These are phyloP conservation scores for Microglena sp. DNA, from an alignment of 139 green algal species.

Conservation along the genomic window DNA sequence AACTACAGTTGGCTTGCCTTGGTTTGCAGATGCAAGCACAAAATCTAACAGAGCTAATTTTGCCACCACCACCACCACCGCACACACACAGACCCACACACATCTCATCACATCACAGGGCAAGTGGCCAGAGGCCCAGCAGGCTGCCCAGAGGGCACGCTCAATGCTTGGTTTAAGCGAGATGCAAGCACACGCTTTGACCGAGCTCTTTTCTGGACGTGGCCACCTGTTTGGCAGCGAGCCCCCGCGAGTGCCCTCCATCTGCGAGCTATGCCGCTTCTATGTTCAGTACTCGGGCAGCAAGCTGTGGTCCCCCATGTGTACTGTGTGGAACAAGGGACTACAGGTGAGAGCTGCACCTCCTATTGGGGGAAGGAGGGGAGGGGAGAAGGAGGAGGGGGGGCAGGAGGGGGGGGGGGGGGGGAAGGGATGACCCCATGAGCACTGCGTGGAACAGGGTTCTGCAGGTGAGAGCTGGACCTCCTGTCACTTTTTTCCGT, in stretches of 20 bases:
- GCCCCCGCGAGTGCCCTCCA: constrained; percentile 10
- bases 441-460: background rate
- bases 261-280: constrained; percentile 32
- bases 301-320: constrained; percentile 38
- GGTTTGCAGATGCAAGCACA: too few relatives aligned
- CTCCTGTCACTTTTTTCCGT: too few relatives aligned
- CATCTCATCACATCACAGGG: background rate
- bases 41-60: too few relatives aligned
- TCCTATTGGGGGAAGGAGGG: background rate
- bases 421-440: background rate
- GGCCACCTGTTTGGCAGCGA: background rate
- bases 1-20: too few relatives aligned
- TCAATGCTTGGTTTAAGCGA: too few relatives aligned
- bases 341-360: constrained; percentile 7
- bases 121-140: too few relatives aligned
- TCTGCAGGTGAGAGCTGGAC: background rate
- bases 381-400: background rate
- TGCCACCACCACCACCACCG: background rate
- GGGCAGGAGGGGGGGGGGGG: background rate
- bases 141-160: too few relatives aligned
- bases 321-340: constrained; percentile 10
- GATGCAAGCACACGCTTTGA: background rate
- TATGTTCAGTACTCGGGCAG: constrained; percentile 28
- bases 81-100: background rate
- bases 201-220: background rate